Conservation (phyloP, 192 early-diverging fungal species). For the Rhizophlyctis rosea region DNA sequence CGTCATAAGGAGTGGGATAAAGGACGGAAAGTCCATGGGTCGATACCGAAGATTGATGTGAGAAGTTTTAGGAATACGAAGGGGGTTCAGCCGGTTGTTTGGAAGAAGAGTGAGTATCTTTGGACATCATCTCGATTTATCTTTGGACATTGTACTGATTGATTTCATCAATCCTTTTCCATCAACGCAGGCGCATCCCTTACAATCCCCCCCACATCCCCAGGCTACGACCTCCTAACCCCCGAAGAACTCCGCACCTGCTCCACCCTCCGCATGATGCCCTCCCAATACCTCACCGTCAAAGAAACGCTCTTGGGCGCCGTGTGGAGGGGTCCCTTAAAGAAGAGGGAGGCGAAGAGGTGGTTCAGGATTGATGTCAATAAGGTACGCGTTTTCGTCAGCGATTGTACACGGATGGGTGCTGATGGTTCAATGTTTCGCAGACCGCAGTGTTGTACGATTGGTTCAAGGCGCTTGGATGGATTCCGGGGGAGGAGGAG, state of each 20-base stretch:
- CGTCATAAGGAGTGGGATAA: not conserved
- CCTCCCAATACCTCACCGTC: conserved; percentile 75
- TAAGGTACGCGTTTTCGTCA: conserved; percentile 40
- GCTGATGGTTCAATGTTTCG: not conserved
- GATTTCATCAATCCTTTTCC: not conserved
- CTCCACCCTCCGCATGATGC: conserved; percentile 73
- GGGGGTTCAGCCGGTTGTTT: not conserved
- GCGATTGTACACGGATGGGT: not conserved
- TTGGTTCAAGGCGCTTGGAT: conserved; percentile 74
- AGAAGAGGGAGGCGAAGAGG: conserved; percentile 84
- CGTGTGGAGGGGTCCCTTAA: conserved; percentile 14
- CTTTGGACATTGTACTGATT: conserved; percentile 21
- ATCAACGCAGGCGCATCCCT: not conserved
- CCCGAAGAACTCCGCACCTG: conserved; percentile 66
- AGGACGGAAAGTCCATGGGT: too few species aligned
- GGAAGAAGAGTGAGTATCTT: not conserved
- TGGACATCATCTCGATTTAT: conserved; percentile 6
- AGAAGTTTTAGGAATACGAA: not conserved
- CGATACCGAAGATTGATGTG: not conserved
- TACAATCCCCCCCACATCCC: not conserved
- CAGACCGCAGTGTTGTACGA: conserved; percentile 59
- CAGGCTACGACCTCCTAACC: conserved; percentile 32
- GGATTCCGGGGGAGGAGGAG: conserved; percentile 47
- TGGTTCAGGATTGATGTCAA: conserved; percentile 88
- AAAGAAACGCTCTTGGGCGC: conserved; percentile 67